phyloP scores from a whole-genome alignment of 805 yeast species.

The Scheffersomyces ergatensis region DNA sequence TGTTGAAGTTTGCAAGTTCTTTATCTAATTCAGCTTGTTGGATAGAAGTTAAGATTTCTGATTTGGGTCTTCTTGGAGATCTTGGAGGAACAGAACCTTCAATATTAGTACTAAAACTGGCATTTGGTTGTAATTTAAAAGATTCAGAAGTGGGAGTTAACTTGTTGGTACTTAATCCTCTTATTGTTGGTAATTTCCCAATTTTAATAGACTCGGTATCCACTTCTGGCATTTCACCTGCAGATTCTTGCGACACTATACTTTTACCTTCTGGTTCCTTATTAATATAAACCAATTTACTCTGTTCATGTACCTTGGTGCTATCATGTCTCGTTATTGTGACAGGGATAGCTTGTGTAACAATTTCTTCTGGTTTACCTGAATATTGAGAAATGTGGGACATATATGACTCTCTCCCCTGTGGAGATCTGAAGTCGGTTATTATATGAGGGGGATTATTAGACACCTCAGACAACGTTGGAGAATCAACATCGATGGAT shows the following conservation, averaged over 20 bases:
- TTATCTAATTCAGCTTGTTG: constrained; percentile 5
- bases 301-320: constrained; percentile 1
- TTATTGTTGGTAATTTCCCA: constrained; percentile 11
- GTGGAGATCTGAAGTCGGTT: constrained; percentile 6
- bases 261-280: background rate
- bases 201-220: constrained; percentile 6
- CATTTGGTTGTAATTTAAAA: constrained; percentile 19
- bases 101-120: constrained; percentile 29
- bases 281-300: background rate
- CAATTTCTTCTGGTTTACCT: constrained; percentile 12
- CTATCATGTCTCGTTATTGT: constrained; percentile 6
- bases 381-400: constrained; percentile 21
- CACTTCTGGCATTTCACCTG: background rate
- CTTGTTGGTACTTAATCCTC: background rate
- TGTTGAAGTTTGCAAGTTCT: constrained; percentile 7
- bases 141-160: background rate
- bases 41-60: constrained; percentile 14
- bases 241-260: background rate
- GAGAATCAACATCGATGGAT: background rate
- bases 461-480: background rate
- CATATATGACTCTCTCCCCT: constrained; percentile 16
- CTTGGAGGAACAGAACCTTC: constrained; percentile 39
- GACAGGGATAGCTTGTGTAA: constrained; percentile 13
- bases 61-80: constrained; percentile 36
- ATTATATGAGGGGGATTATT: background rate